Base-by-base conservation (phyloP, 2,329 filamentous ascomycete species). In the Fusarium pseudonygamai region DNA sequence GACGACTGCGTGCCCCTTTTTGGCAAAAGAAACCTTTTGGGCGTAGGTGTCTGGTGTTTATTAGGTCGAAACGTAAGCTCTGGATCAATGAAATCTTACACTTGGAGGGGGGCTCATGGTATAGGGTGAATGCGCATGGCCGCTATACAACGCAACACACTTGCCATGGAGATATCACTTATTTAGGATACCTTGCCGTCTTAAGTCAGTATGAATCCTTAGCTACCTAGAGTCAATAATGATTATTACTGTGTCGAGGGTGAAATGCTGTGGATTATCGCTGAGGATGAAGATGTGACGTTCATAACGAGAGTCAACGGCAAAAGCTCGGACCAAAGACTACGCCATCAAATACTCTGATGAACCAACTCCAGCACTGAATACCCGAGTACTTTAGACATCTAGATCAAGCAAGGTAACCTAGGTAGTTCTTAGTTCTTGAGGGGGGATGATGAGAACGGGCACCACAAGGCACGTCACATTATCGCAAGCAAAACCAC, bases 21-120 rank as follows among this genome's bases (percentile, higher is more conserved):
- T 6, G 81, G 75, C 12, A 82, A 77, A 60, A 84, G 76, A 63
- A 85, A 84, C 11, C 82, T 79, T 67, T 82, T 79, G 26, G 83
- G 82, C 12, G 81, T 79, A 9, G 83, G 81, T 39, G 83, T 84
- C 83, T 84, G 50, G 45, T 39, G 10, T 30, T n/a, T 6, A 42
- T 73, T 43, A 73, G 43, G 16, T 22, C 37, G 15, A 28, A 30
- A 30, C 34, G 10, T 26, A 40, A 46, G 26, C 36, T 40, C 26
- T 26, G 28, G n/a, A 42, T 40, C 43, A 26, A 50, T 55, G 30
- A 37, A 32, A 59, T 39, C 71, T 77, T 56, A 78, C 77, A 42
- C 73, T 78, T 63, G 77, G 75, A 58, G 75, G 77, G 49, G 72
- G 77, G 60, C 73, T 79, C 78, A 79, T 79, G 66, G 64, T 71